Evolutionary conservation across 768 basidiomycete genomes (phyloP).

Genomic region (Leucosporidium creatinivorum): DNA sequence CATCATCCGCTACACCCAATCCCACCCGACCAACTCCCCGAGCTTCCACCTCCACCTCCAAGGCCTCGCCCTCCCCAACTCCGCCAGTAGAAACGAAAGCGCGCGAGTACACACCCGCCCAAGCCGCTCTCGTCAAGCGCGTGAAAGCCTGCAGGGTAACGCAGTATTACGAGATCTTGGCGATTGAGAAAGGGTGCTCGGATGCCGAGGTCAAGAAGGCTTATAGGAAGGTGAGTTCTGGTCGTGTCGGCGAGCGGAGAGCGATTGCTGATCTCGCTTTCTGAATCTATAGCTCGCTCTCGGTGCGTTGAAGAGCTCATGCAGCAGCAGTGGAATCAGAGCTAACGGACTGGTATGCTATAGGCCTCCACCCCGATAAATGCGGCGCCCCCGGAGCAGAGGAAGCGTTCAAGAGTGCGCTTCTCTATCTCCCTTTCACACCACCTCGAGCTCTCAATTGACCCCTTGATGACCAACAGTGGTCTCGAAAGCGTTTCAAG

Average conservation of each 20-base stretch:
- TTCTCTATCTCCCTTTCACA: no score
- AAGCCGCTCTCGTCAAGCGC: conserved; percentile 71
- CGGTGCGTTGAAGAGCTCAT: not conserved
- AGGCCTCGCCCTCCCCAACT: not conserved
- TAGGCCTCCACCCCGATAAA: conserved; percentile 71
- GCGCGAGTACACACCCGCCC: conserved; percentile 36
- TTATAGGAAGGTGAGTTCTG: conserved; percentile 71
- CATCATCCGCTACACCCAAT: conserved; percentile 39
- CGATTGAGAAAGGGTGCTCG: conserved; percentile 68
- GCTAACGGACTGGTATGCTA: conserved; percentile 41
- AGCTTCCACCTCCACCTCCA: not conserved
- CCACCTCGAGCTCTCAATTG: no score
- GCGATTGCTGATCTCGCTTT: not conserved
- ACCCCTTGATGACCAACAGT: no score
- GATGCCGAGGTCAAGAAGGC: conserved; percentile 85
- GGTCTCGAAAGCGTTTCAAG: conserved; percentile 96
- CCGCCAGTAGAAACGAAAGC: not conserved
- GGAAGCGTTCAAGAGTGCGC: conserved; percentile 92
- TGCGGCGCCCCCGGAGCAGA: conserved; percentile 94
- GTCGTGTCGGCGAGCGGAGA: no score
- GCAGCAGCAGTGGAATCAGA: no score
- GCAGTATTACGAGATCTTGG: conserved; percentile 87
- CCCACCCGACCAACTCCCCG: not conserved
- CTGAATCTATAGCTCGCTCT: conserved; percentile 14
- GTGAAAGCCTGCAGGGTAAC: conserved; percentile 78